These are phyloP conservation scores for Pharus latifolius DNA, from an alignment of 176 grass and related monocot species.

Conservation along the genomic window DNA sequence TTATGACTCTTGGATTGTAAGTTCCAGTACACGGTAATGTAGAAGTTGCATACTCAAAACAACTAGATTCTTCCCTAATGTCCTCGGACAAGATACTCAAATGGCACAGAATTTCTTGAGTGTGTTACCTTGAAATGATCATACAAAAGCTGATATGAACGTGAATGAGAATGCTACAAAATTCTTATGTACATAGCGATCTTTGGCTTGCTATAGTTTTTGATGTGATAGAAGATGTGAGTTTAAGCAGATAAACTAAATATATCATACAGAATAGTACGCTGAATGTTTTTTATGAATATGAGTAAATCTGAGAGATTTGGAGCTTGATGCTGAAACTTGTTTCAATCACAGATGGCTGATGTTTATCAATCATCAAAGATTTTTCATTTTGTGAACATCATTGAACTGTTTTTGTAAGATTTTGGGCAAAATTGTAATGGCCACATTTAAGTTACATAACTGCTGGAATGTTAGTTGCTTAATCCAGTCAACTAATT, in stretches of 20 bases:
- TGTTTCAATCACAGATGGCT: background rate
- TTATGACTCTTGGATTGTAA: too few relatives aligned
- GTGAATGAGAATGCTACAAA: too few relatives aligned
- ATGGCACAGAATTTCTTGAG: too few relatives aligned
- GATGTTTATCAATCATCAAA: background rate
- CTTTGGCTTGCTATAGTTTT: background rate
- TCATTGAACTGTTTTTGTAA: too few relatives aligned
- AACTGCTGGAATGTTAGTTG: background rate
- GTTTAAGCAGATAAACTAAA: background rate
- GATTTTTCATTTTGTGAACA: too few relatives aligned
- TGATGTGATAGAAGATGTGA: background rate
- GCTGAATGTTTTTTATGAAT: background rate
- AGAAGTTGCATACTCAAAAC: background rate
- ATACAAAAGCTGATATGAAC: too few relatives aligned
- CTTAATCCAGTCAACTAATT: background rate
- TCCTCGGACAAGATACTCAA: background rate
- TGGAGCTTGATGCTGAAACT: background rate
- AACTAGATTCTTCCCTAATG: background rate
- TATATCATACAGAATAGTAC: background rate
- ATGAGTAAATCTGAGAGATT: background rate
- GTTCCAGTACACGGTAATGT: background rate
- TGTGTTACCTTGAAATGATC: too few relatives aligned
- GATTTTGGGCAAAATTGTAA: too few relatives aligned
- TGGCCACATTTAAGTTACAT: too few relatives aligned
- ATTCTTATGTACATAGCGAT: too few relatives aligned